A percentile compares a stretch with the other conserved stretches of the same genome.
Evolutionary conservation across 1,284 basidiomycete species (phyloP).

Genomic region (Pseudozyma thailandica): DNA sequence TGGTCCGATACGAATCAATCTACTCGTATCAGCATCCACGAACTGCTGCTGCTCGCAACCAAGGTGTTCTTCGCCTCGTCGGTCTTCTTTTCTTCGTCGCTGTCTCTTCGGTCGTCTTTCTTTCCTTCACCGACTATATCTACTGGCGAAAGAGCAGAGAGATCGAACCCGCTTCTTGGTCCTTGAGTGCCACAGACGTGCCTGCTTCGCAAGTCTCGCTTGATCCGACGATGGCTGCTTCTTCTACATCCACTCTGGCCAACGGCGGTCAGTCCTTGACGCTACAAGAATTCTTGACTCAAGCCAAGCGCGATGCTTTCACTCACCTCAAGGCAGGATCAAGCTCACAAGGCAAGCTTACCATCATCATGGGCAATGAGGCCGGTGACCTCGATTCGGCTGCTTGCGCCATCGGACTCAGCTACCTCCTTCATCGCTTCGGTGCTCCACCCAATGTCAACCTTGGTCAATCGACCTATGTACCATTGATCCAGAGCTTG

Average conservation of each 20-base stretch:
- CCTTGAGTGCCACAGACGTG: background rate
- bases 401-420: slow-evolving; percentile 55
- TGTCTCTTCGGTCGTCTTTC: slow-evolving; percentile 30
- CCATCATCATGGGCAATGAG: slow-evolving; percentile 65
- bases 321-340: slow-evolving; percentile 22
- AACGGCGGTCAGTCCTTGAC: background rate
- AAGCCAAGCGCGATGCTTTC: slow-evolving; percentile 33
- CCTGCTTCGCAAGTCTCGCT: background rate
- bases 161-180: background rate
- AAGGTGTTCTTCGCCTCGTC: slow-evolving; percentile 25
- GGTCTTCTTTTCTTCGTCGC: slow-evolving; percentile 32
- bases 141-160: slow-evolving; percentile 16
- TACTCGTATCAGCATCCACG: slow-evolving; percentile 29
- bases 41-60: slow-evolving; percentile 21
- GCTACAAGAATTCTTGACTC: slow-evolving; percentile 21
- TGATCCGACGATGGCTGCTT: background rate
- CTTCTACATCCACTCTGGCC: background rate
- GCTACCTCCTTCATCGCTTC: slow-evolving; percentile 57
- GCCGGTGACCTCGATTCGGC: slow-evolving; percentile 66
- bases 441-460: slow-evolving; percentile 19
- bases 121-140: slow-evolving; percentile 30
- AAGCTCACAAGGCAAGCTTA: slow-evolving; percentile 24
- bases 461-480: slow-evolving; percentile 56
- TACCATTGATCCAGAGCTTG: slow-evolving; percentile 80
- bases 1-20: slow-evolving; percentile 38